These are phyloP conservation scores for Pisolithus sp. DNA, from an alignment of 768 basidiomycete genomes.

Conservation along the genomic window DNA sequence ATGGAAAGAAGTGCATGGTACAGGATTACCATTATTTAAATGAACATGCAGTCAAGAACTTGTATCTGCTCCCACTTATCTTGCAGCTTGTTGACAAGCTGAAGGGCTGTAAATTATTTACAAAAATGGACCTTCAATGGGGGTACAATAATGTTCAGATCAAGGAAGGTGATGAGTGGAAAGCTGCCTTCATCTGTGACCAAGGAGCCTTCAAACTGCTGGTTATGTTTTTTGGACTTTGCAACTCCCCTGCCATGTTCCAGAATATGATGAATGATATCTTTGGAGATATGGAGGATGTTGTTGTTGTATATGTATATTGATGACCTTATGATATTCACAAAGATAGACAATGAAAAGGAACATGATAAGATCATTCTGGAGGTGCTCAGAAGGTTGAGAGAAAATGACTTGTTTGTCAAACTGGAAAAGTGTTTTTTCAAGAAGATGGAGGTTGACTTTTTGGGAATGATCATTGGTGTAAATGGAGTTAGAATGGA, in stretches of 20 bases:
- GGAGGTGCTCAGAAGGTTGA: no score
- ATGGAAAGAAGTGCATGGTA: conserved; percentile 23
- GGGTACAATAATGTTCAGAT: conserved; percentile 32
- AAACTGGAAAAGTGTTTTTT: no score
- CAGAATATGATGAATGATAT: neutral
- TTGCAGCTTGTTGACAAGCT: conserved; percentile 23
- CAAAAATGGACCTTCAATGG: neutral
- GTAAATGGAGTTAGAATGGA: neutral
- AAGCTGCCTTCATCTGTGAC: no score
- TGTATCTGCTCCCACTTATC: conserved; percentile 30
- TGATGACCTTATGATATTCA: no score
- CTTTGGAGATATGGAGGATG: neutral
- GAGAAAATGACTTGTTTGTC: no score
- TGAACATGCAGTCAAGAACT: conserved; percentile 25
- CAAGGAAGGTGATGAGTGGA: conserved; percentile 26
- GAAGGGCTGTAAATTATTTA: neutral
- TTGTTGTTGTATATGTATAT: no score
- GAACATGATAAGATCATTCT: no score
- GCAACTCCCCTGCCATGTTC: neutral
- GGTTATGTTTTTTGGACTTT: neutral
- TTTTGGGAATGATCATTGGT: no score
- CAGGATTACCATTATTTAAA: conserved; percentile 29
- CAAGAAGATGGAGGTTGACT: no score
- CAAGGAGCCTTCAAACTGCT: conserved; percentile 28
- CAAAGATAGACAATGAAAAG: no score